A percentile compares a stretch with the other conserved stretches of the same genome.
phyloP scores from a whole-genome alignment of 192 early-diverging fungal genomes.

The Funneliformis geosporum region DNA sequence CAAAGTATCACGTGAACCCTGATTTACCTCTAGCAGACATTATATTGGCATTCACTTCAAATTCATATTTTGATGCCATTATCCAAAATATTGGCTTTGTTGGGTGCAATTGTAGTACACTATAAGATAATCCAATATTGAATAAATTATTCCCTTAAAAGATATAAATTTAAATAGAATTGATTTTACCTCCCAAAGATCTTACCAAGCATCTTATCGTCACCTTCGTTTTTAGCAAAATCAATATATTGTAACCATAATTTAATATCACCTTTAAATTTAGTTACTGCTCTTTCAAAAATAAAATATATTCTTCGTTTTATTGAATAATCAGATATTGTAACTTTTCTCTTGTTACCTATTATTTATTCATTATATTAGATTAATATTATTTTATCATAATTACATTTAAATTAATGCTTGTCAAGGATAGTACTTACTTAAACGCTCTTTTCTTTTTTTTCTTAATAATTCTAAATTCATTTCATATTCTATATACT shows the following conservation, averaged over 20 bases:
- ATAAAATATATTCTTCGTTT: conserved; percentile 73
- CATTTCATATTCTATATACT: too few species aligned
- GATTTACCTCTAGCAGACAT: conserved; percentile 65
- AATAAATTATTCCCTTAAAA: neutral
- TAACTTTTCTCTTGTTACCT: conserved; percentile 41
- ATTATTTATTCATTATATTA: conserved; percentile 7
- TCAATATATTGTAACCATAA: conserved; percentile 95
- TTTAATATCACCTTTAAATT: conserved; percentile 75
- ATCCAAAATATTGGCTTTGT: conserved; percentile 85
- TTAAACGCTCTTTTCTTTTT: conserved; percentile 56
- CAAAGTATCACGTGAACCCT: neutral
- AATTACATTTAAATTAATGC: neutral
- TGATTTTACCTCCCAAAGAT: conserved; percentile 69
- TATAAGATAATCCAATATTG: conserved; percentile 28
- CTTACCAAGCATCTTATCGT: too few species aligned
- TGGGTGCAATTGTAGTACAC: conserved; percentile 88
- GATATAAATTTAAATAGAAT: neutral
- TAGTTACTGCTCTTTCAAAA: conserved; percentile 74
- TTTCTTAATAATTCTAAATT: too few species aligned
- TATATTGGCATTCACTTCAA: conserved; percentile 81
- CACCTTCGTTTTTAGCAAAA: too few species aligned
- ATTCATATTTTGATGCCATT: conserved; percentile 87
- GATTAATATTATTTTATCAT: neutral
- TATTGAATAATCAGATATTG: conserved; percentile 78
- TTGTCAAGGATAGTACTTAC: conserved; percentile 30